Evolutionary conservation across 2,329 filamentous ascomycete genomes (phyloP).

Genomic region (Botryosphaeria agaves): DNA sequence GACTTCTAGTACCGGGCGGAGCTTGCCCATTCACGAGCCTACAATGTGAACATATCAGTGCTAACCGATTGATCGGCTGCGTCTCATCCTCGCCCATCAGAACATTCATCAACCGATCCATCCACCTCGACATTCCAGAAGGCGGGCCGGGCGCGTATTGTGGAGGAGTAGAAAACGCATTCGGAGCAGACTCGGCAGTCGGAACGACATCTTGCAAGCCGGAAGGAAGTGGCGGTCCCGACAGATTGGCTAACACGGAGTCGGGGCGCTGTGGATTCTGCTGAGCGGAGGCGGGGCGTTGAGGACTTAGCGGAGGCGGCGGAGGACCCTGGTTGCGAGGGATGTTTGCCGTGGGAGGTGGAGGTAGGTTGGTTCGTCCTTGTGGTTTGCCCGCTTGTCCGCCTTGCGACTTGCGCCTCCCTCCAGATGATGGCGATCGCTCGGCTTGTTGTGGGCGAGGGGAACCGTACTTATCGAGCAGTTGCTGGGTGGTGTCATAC

Average conservation of each 20-base stretch:
- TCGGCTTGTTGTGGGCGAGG: slow-evolving; percentile 29
- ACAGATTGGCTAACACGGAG: too few relatives aligned
- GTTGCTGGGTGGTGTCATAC: slow-evolving; percentile 83
- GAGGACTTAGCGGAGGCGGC: slow-evolving; percentile 3
- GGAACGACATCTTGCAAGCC: too few relatives aligned
- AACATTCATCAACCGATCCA: slow-evolving; percentile 82
- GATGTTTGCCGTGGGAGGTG: slow-evolving; percentile 50
- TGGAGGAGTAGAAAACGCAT: slow-evolving; percentile 39
- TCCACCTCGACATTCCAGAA: slow-evolving; percentile 52
- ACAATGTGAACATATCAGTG: slow-evolving; percentile 67
- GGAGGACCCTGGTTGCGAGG: slow-evolving; percentile 14
- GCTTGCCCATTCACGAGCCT: slow-evolving; percentile 90
- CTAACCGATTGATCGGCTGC: slow-evolving; percentile 75
- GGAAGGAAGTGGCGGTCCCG: too few relatives aligned
- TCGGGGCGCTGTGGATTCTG: slow-evolving; percentile 1
- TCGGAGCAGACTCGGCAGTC: slow-evolving; percentile 55
- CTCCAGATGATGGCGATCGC: slow-evolving; percentile 8
- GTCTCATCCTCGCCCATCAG: slow-evolving; percentile 92
- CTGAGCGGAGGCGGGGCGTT: slow-evolving; percentile 2
- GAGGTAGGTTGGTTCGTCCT: slow-evolving; percentile 35
- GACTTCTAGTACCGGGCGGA: slow-evolving; percentile 61
- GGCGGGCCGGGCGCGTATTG: slow-evolving; percentile 19
- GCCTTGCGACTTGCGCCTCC: slow-evolving; percentile 8
- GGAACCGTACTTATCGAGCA: slow-evolving; percentile 83
- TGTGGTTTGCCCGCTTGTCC: slow-evolving; percentile 11